phyloP scores from a whole-genome alignment of 331 rosid genomes.

The Spiraea crenata region DNA sequence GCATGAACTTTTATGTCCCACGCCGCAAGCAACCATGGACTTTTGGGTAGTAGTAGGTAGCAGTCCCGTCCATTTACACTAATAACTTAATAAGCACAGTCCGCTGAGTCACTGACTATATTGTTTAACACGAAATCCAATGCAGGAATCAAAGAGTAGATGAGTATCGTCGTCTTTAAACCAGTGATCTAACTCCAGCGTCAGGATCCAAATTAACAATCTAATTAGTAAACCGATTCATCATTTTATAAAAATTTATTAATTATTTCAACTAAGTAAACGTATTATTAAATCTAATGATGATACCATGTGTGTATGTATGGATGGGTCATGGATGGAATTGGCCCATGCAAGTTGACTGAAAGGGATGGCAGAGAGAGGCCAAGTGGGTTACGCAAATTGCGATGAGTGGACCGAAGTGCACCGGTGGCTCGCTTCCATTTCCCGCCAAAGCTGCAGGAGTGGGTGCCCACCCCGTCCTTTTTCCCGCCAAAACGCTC shows the following conservation, averaged over 20 bases:
- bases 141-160: too few relatives aligned
- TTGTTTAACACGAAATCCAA: too few relatives aligned
- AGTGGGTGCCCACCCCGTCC: slow-evolving; percentile 31
- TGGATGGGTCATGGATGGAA: too few relatives aligned
- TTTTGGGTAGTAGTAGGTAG: neutral
- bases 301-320: neutral
- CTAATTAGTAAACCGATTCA: too few relatives aligned
- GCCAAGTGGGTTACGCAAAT: slow-evolving; percentile 26
- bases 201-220: too few relatives aligned
- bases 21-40: neutral
- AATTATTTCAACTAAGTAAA: too few relatives aligned
- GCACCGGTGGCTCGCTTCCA: slow-evolving; percentile 5
- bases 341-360: neutral
- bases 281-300: too few relatives aligned
- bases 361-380: neutral
- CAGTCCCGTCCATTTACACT: neutral
- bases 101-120: neutral
- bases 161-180: too few relatives aligned
- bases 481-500: slow-evolving; percentile 33
- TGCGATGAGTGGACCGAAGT: slow-evolving; percentile 13
- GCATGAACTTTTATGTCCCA: neutral
- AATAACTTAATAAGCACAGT: neutral
- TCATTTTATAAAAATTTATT: too few relatives aligned
- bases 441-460: slow-evolving; percentile 43
- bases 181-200: too few relatives aligned